Evolutionary conservation across 163 green algal species (phyloP).

Genomic region (Volvox carteri): DNA sequence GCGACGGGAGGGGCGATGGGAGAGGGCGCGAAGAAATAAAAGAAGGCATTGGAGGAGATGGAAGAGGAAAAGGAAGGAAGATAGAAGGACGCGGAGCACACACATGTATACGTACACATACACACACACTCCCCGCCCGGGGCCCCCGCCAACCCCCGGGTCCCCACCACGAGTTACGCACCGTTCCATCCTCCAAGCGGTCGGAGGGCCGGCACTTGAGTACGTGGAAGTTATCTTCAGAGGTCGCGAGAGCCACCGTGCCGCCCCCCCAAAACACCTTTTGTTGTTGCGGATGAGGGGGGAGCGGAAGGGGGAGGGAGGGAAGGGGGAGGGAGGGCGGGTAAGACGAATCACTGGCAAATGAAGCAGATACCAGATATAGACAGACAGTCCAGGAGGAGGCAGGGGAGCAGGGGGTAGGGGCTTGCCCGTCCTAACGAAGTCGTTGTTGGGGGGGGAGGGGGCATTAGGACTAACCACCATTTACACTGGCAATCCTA

Average conservation of each 20-base stretch:
- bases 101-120: background rate
- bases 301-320: too few relatives aligned
- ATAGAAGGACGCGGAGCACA: background rate
- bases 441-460: too few relatives aligned
- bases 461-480: too few relatives aligned
- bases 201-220: slow-evolving; percentile 74
- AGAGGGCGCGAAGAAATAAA: background rate
- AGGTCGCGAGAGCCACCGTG: slow-evolving; percentile 79
- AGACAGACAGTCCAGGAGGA: too few relatives aligned
- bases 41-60: background rate
- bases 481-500: too few relatives aligned
- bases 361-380: too few relatives aligned
- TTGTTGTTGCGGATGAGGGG: background rate
- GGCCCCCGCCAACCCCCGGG: background rate
- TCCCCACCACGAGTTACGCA: too few relatives aligned
- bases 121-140: background rate
- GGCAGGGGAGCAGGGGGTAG: background rate
- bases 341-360: too few relatives aligned
- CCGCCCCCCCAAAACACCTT: slow-evolving; percentile 87
- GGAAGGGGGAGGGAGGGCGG: too few relatives aligned
- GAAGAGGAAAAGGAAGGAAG: background rate
- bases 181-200: slow-evolving; percentile 84
- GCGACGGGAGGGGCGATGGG: background rate
- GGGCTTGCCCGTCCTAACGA: too few relatives aligned
- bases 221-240: slow-evolving; percentile 81